Conservation (phyloP, 2,329 filamentous ascomycete genomes). For the Monosporascus sp. region DNA sequence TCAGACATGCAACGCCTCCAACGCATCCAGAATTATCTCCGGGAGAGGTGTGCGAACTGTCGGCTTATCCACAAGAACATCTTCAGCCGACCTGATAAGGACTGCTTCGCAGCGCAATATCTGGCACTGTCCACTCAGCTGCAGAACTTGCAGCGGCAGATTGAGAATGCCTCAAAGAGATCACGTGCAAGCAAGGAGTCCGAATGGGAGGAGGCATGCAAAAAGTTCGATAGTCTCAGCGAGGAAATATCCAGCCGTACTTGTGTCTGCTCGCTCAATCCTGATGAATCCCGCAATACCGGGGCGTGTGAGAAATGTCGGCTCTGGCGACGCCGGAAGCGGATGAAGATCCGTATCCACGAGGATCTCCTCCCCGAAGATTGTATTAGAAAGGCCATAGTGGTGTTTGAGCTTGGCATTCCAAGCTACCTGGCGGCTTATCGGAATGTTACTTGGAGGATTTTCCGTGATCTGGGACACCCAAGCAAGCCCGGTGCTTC, state of each 20-base stretch:
- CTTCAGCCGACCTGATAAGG: slow-evolving; percentile 32
- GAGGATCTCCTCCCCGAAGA: slow-evolving; percentile 44
- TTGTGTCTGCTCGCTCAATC: slow-evolving; percentile 26
- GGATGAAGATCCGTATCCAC: slow-evolving; percentile 39
- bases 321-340: slow-evolving; percentile 27
- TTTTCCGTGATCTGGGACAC: slow-evolving; percentile 33
- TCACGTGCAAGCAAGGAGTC: slow-evolving; percentile 7
- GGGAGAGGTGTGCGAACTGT: slow-evolving; percentile 22
- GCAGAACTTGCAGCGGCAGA: slow-evolving; percentile 10
- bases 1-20: slow-evolving; percentile 47
- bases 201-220: slow-evolving; percentile 7
- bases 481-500: slow-evolving; percentile 11
- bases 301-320: slow-evolving; percentile 39
- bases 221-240: slow-evolving; percentile 27
- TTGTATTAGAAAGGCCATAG: slow-evolving; percentile 29
- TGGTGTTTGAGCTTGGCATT: slow-evolving; percentile 47
- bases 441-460: slow-evolving; percentile 46
- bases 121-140: slow-evolving; percentile 28
- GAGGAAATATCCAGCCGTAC: slow-evolving; percentile 24
- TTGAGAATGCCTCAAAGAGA: slow-evolving; percentile 11
- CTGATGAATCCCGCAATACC: slow-evolving; percentile 24
- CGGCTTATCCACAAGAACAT: slow-evolving; percentile 25
- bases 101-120: slow-evolving; percentile 43
- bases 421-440: slow-evolving; percentile 43
- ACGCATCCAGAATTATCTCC: slow-evolving; percentile 44